phyloP scores from a whole-genome alignment of 441 rosid species.

The Hypseocharis bilobata region DNA sequence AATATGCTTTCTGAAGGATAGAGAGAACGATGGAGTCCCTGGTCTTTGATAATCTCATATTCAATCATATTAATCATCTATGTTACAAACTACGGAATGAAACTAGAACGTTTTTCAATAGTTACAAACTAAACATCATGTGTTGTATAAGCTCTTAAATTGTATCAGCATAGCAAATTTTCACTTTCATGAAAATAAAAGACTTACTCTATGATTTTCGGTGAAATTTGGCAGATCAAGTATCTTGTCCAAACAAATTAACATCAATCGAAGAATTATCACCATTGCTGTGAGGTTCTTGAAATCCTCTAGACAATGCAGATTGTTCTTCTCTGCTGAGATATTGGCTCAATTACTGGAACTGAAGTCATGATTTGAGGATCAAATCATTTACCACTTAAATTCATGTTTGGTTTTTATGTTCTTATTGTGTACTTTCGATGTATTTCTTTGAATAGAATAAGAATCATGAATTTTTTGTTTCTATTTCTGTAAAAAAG shows the following conservation, averaged over 20 bases:
- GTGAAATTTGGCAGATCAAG: background rate
- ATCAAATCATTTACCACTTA: slow-evolving; percentile 76
- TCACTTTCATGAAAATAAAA: no score
- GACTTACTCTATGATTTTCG: background rate
- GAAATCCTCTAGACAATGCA: slow-evolving; percentile 52
- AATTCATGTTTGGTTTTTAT: slow-evolving; percentile 75
- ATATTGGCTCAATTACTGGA: slow-evolving; percentile 64
- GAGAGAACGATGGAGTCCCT: no score
- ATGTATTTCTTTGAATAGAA: no score
- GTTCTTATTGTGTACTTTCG: no score
- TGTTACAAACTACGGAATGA: background rate
- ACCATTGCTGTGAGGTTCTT: slow-evolving; percentile 3
- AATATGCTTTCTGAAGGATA: background rate
- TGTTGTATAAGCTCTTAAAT: no score
- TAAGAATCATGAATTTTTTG: no score
- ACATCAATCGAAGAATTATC: background rate
- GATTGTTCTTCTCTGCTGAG: slow-evolving; percentile 55
- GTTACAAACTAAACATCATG: background rate
- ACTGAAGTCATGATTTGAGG: slow-evolving; percentile 86
- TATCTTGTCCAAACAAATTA: background rate
- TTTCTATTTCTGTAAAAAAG: no score
- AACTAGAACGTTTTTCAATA: background rate
- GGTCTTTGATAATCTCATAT: background rate
- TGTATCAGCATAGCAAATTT: no score
- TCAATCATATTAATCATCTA: background rate